Evolutionary conservation across 768 basidiomycete species (phyloP).

Genomic region (Podaxis rugospora): DNA sequence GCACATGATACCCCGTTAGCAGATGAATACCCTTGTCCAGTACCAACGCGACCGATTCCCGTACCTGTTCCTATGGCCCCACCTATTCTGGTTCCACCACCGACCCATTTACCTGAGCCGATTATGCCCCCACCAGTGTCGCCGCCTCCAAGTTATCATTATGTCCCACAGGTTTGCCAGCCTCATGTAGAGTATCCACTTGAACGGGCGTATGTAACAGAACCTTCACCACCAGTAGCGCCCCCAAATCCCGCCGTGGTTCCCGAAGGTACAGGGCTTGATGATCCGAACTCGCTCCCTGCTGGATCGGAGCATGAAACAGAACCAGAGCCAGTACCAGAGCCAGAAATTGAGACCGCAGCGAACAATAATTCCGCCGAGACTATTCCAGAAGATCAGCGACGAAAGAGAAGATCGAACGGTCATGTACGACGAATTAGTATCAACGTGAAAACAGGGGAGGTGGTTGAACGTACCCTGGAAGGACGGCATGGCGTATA

Average conservation of each 20-base stretch:
- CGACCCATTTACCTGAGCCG: not conserved
- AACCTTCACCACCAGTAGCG: not conserved
- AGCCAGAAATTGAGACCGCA: not conserved
- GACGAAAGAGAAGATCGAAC: conserved; percentile 3
- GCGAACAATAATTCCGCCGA: not conserved
- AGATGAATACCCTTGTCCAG: not conserved
- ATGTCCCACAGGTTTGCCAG: conserved; percentile 1
- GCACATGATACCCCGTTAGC: not conserved
- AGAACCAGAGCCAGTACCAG: not conserved
- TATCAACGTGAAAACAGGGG: conserved; percentile 10
- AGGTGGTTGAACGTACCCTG: conserved; percentile 5
- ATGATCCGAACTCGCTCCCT: not conserved
- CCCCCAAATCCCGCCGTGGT: not conserved
- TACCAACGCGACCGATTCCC: not conserved
- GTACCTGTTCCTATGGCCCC: conserved; percentile 3
- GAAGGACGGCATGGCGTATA: conserved; percentile 11
- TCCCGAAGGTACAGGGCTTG: not conserved
- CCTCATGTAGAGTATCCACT: not conserved
- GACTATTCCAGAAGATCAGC: not conserved
- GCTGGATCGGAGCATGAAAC: not conserved
- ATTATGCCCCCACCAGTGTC: not conserved
- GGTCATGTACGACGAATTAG: conserved; percentile 12
- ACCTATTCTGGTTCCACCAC: not conserved
- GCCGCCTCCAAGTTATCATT: conserved; percentile 2
- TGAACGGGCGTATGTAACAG: conserved; percentile 5